Evolutionary conservation across 2,329 filamentous ascomycete species (phyloP).

Genomic region (Penicillium sumatraense): DNA sequence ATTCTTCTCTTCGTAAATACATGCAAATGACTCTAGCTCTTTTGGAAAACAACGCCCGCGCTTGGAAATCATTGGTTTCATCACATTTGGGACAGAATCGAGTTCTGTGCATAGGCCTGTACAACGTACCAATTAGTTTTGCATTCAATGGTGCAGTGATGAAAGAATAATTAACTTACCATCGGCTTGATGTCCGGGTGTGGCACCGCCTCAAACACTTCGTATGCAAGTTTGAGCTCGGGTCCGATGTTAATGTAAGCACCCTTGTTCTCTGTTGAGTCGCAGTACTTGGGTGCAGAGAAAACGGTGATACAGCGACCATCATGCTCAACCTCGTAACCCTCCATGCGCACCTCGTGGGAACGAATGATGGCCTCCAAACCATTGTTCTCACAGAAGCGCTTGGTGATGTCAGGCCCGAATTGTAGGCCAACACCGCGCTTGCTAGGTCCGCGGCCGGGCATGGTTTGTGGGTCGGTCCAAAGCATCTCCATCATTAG

Average conservation of each 20-base stretch:
- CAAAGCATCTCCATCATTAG: slow-evolving; percentile 99
- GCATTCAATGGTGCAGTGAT: not conserved
- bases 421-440: slow-evolving; percentile 96
- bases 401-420: slow-evolving; percentile 92
- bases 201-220: slow-evolving; percentile 94
- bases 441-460: slow-evolving; percentile 92
- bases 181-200: slow-evolving; percentile 96
- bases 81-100: slow-evolving; percentile 76
- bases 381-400: slow-evolving; percentile 95
- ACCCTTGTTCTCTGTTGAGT: slow-evolving; percentile 96
- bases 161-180: slow-evolving; percentile 47
- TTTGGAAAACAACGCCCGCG: slow-evolving; percentile 31
- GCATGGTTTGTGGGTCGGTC: slow-evolving; percentile 89
- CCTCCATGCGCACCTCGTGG: slow-evolving; percentile 98
- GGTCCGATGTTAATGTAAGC: slow-evolving; percentile 97
- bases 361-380: slow-evolving; percentile 94
- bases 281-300: slow-evolving; percentile 96
- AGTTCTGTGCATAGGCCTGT: slow-evolving; percentile 82
- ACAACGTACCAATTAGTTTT: slow-evolving; percentile 3
- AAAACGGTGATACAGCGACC: slow-evolving; percentile 97
- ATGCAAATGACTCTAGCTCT: slow-evolving; percentile 20
- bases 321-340: slow-evolving; percentile 97
- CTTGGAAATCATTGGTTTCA: slow-evolving; percentile 27
- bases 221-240: slow-evolving; percentile 87
- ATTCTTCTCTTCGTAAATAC: slow-evolving; percentile 18